A percentile compares a stretch with the other conserved stretches of the same genome.
Conservation (phyloP, 805 yeast species). For the Ogataea neopini region DNA sequence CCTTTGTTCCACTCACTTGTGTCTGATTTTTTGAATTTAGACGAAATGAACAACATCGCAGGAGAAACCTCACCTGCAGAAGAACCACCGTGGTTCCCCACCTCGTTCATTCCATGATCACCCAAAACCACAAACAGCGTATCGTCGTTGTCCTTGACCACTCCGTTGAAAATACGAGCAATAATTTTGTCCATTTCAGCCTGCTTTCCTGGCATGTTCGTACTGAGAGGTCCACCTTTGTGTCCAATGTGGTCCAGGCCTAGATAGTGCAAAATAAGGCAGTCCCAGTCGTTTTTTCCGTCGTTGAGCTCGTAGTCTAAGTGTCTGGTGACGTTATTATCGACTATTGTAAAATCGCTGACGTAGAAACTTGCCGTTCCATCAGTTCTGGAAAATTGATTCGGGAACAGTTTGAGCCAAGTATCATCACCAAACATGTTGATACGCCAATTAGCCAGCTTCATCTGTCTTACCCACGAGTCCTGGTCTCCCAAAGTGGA, state of each 20-base stretch:
- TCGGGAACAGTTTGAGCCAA: conserved; percentile 89
- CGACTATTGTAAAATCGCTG: conserved; percentile 93
- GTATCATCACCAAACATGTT: conserved; percentile 98
- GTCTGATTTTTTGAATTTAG: conserved; percentile 44
- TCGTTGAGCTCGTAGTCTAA: conserved; percentile 56
- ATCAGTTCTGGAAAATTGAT: conserved; percentile 61
- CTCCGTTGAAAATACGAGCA: conserved; percentile 44
- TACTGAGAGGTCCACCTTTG: conserved; percentile 86
- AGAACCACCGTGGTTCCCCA: conserved; percentile 97
- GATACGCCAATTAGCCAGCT: conserved; percentile 42
- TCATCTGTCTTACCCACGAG: conserved; percentile 81
- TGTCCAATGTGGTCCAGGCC: conserved; percentile 98
- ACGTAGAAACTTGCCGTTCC: conserved; percentile 96
- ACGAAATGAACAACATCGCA: conserved; percentile 70
- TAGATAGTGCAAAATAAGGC: conserved; percentile 80
- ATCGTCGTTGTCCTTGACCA: conserved; percentile 33
- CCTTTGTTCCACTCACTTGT: conserved; percentile 22
- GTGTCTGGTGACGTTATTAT: conserved; percentile 89
- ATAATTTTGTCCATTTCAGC: conserved; percentile 80
- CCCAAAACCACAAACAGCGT: conserved; percentile 80
- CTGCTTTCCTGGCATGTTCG: conserved; percentile 81
- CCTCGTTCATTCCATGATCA: conserved; percentile 95
- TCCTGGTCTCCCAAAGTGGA: conserved; percentile 73
- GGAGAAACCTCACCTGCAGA: conserved; percentile 91
- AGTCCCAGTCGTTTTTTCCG: conserved; percentile 66